Evolutionary conservation across 441 rosid species (phyloP).

Genomic region (Erodium texanum): DNA sequence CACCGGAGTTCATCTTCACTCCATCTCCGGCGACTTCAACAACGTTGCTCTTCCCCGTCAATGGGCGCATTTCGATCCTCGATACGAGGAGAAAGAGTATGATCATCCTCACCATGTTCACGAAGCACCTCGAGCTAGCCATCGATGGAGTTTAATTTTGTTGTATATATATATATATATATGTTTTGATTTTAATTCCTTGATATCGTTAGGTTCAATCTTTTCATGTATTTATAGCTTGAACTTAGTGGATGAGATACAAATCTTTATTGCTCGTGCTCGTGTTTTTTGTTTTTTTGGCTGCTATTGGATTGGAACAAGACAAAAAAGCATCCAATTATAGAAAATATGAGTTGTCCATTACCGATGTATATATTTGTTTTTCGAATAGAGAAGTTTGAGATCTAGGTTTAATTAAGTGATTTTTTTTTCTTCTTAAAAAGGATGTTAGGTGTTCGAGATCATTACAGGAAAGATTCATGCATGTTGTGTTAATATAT

Average conservation of each 20-base stretch:
- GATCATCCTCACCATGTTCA: background rate
- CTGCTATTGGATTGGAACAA: background rate
- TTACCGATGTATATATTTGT: too few species aligned
- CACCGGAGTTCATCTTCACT: too few species aligned
- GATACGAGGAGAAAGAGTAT: too few species aligned
- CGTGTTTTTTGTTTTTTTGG: background rate
- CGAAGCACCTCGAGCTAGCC: background rate
- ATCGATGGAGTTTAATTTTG: background rate
- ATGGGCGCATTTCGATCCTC: background rate
- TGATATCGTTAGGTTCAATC: background rate
- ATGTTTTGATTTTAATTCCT: background rate
- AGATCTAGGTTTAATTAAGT: too few species aligned
- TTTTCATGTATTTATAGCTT: background rate
- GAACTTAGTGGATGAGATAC: background rate
- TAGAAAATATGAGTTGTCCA: background rate
- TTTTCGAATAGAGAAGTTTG: too few species aligned
- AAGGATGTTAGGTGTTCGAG: too few species aligned
- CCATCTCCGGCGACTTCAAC: background rate
- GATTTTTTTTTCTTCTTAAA: too few species aligned
- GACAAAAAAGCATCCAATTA: too few species aligned
- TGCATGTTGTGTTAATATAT: background rate
- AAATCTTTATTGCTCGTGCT: background rate
- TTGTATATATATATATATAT: background rate
- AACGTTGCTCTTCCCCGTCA: background rate
- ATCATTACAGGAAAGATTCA: background rate